Conservation (phyloP, 75 land plant genomes). For the Chamaecyparis obtusa region DNA sequence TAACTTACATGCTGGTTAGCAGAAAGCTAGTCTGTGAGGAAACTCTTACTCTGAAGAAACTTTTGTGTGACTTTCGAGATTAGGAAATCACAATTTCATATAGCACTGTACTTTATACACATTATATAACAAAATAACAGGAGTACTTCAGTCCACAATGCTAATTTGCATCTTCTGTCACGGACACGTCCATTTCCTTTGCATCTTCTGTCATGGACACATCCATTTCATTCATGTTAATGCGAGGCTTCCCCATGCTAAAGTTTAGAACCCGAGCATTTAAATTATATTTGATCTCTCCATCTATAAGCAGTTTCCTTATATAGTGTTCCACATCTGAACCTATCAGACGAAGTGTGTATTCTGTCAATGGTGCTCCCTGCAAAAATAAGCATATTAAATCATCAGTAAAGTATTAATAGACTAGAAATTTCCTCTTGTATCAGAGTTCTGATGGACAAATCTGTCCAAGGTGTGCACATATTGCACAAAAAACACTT, state of each 20-base stretch:
- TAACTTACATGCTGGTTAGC: background rate
- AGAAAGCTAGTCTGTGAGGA: background rate
- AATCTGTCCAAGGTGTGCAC: background rate
- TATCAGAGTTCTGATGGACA: background rate
- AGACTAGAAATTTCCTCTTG: background rate
- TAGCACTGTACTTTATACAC: background rate
- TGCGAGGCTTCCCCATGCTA: conserved; percentile 95
- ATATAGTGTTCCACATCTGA: conserved; percentile 92
- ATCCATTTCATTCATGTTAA: conserved; percentile 8
- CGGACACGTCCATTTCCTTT: background rate
- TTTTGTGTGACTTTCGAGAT: background rate
- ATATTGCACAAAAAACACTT: background rate
- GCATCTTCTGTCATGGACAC: background rate
- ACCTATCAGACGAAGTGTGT: conserved; percentile 85
- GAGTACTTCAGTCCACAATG: background rate
- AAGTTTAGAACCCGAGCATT: conserved; percentile 86
- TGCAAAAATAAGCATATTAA: conserved; percentile 16
- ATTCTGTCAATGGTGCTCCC: conserved; percentile 86
- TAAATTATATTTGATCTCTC: conserved; percentile 88
- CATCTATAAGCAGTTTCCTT: conserved; percentile 77
- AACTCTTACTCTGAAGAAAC: background rate
- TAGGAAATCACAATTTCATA: background rate
- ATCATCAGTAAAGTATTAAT: background rate
- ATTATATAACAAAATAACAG: background rate
- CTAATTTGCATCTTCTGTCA: background rate